phyloP scores from a whole-genome alignment of 345 rosid species.

The Rhizophora mangle region DNA sequence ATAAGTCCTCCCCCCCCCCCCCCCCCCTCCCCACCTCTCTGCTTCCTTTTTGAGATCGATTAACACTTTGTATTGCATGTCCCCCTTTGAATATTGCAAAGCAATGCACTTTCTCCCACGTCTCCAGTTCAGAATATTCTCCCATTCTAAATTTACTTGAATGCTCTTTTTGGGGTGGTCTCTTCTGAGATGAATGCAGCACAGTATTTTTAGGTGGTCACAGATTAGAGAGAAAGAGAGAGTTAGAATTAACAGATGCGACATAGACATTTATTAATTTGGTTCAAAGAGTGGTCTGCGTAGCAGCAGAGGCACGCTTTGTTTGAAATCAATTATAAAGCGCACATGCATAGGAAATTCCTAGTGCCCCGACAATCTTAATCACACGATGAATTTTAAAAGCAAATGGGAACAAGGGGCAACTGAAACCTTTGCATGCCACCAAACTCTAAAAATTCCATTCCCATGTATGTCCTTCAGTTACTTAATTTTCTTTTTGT shows the following conservation, averaged over 20 bases:
- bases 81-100: constrained; percentile 21
- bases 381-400: neutral
- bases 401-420: constrained; percentile 7
- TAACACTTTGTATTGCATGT: constrained; percentile 38
- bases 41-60: neutral
- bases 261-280: neutral
- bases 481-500: neutral
- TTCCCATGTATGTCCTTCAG: neutral
- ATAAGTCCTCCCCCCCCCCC: constrained; percentile 12
- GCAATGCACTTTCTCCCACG: constrained; percentile 12
- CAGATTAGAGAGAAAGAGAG: neutral
- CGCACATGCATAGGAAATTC: constrained; percentile 21
- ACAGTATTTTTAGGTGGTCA: too few species aligned
- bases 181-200: neutral
- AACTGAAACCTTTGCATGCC: constrained; percentile 29
- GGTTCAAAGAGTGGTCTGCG: constrained; percentile 1
- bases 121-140: constrained; percentile 16
- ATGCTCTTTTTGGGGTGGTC: neutral
- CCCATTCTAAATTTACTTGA: neutral
- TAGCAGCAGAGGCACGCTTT: constrained; percentile 32
- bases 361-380: constrained; percentile 7
- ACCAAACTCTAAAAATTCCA: constrained; percentile 38
- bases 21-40: constrained; percentile 2
- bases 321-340: constrained; percentile 15
- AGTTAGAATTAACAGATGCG: neutral